Conservation (phyloP, 139 green algal genomes). For the Chlorella sp. region DNA sequence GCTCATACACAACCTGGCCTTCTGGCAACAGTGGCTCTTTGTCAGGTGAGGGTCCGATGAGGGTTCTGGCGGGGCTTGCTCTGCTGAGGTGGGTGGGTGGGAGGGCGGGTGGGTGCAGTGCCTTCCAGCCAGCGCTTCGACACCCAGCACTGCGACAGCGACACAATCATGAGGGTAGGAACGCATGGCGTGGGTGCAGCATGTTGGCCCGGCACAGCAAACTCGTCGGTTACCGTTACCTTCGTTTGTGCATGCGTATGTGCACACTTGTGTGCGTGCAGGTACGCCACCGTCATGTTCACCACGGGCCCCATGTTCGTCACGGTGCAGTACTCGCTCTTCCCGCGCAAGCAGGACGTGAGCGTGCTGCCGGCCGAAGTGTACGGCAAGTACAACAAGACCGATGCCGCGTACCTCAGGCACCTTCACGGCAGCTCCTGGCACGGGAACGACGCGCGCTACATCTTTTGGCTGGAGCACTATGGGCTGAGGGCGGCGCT, state of each 20-base stretch:
- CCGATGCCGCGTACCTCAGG: conserved; percentile 1
- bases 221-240: too few relatives aligned
- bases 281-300: conserved; percentile 26
- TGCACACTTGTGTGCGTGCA: too few relatives aligned
- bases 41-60: conserved; percentile 10
- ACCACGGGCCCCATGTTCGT: conserved; percentile 23
- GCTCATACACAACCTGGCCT: conserved; percentile 2
- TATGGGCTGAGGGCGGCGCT: neutral
- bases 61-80: too few relatives aligned
- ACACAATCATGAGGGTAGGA: too few relatives aligned
- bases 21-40: conserved; percentile 3
- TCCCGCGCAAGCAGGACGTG: conserved; percentile 3
- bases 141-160: too few relatives aligned
- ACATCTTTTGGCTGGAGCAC: conserved; percentile 21
- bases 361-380: conserved; percentile 10
- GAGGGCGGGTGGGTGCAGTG: too few relatives aligned
- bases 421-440: conserved; percentile 19
- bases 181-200: too few relatives aligned
- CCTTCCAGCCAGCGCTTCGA: too few relatives aligned
- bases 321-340: conserved; percentile 17
- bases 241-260: too few relatives aligned
- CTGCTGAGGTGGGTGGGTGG: too few relatives aligned
- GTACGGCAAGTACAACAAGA: conserved; percentile 22
- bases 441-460: conserved; percentile 17
- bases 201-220: too few relatives aligned